phyloP scores from a whole-genome alignment of 441 rosid species.

The Iberis amara region DNA sequence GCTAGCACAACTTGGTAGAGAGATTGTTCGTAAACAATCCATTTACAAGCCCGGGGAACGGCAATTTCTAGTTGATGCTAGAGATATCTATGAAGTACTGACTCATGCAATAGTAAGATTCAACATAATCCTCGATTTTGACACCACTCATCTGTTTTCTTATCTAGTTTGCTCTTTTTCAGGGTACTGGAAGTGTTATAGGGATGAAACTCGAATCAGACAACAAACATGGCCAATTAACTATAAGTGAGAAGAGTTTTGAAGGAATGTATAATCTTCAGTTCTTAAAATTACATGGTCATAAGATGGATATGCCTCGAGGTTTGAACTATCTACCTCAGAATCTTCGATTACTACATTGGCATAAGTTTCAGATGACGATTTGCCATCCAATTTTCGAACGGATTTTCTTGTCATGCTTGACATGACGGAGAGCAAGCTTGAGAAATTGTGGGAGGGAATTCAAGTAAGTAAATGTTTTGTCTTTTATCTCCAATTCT shows the following conservation, averaged over 20 bases:
- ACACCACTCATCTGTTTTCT: background rate
- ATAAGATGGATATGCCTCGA: background rate
- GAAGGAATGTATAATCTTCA: no score
- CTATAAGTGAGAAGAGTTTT: no score
- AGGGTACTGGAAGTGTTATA: background rate
- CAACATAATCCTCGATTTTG: no score
- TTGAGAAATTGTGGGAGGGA: conserved; percentile 8
- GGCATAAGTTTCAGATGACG: background rate
- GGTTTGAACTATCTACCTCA: background rate
- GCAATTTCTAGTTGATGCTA: background rate
- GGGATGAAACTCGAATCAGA: no score
- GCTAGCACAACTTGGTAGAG: background rate
- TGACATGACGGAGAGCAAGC: rapidly evolving
- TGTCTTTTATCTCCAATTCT: no score
- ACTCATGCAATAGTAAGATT: background rate
- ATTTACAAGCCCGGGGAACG: background rate
- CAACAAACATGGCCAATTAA: no score
- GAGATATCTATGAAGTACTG: background rate
- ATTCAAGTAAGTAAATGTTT: background rate
- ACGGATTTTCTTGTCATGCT: background rate
- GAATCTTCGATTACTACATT: background rate
- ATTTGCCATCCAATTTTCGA: background rate
- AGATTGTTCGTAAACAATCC: background rate
- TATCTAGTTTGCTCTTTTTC: background rate
- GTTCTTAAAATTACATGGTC: no score